Percentiles rank a stretch among this genome's conserved stretches.
Evolutionary conservation across 768 basidiomycete genomes (phyloP).

Genomic region (Suillus decipiens): DNA sequence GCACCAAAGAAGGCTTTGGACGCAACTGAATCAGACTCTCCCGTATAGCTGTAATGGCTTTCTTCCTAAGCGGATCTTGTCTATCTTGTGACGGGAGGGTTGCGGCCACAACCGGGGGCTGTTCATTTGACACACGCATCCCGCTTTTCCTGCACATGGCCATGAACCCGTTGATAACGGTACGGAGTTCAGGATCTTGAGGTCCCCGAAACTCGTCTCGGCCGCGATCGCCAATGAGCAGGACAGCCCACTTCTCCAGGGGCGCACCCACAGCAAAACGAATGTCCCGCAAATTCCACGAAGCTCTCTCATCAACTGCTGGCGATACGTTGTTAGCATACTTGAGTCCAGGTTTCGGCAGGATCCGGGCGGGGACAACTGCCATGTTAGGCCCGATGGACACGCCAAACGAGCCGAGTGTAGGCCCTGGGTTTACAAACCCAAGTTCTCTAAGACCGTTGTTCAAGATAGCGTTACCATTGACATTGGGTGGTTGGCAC

Average conservation of each 20-base stretch:
- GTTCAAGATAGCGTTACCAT: constrained; percentile 44
- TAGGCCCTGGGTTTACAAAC: constrained; percentile 34
- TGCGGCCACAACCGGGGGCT: constrained; percentile 42
- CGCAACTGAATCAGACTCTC: constrained; percentile 37
- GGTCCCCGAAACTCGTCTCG: constrained; percentile 60
- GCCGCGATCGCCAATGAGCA: constrained; percentile 64
- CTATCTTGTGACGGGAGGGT: constrained; percentile 52
- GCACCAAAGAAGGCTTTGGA: constrained; percentile 44
- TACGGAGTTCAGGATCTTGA: constrained; percentile 53
- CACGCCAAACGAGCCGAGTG: constrained; percentile 46
- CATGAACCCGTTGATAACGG: constrained; percentile 52
- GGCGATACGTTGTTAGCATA: constrained; percentile 36
- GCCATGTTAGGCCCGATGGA: constrained; percentile 50
- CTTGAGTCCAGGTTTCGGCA: constrained; percentile 43
- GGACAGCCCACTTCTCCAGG: constrained; percentile 65
- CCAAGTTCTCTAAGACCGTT: constrained; percentile 48
- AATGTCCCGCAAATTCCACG: constrained; percentile 56
- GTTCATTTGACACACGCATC: constrained; percentile 47
- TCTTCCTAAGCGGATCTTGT: constrained; percentile 53
- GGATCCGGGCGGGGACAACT: constrained; percentile 55
- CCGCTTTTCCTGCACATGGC: constrained; percentile 66
- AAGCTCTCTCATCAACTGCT: constrained; percentile 45
- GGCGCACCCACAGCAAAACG: constrained; percentile 60
- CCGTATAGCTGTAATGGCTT: constrained; percentile 50
- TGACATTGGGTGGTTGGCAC: constrained; percentile 50